Evolutionary conservation across 2,329 filamentous ascomycete species (phyloP).

Genomic region (Dryadomyces quercus-mongolicae): DNA sequence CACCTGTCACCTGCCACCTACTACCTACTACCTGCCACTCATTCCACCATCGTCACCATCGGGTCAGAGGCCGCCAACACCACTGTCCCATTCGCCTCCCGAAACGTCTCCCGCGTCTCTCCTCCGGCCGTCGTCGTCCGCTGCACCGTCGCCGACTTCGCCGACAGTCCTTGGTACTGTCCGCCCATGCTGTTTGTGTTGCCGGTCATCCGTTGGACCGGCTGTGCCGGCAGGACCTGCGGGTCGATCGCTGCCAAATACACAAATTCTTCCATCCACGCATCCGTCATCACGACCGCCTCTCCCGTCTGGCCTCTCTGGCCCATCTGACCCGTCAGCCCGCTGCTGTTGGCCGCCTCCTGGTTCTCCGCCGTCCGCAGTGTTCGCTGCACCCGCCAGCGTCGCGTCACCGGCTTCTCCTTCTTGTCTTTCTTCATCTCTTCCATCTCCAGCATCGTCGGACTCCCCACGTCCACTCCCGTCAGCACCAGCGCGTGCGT

Average conservation of each 20-base stretch:
- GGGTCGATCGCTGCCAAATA: not conserved
- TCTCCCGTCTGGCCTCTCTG: not conserved
- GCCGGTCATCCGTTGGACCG: not conserved
- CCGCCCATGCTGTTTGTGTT: not conserved
- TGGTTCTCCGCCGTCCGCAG: not conserved
- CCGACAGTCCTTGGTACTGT: not conserved
- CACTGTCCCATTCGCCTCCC: not conserved
- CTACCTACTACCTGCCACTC: not conserved
- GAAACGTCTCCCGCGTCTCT: not conserved
- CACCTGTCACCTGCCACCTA: not conserved
- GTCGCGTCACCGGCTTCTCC: not conserved
- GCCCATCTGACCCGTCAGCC: not conserved
- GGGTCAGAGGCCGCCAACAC: not conserved
- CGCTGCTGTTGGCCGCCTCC: no score
- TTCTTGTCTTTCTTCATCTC: not conserved
- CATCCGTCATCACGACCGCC: not conserved
- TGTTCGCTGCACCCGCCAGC: not conserved
- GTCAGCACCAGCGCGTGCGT: not conserved
- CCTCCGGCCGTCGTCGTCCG: not conserved
- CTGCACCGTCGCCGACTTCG: not conserved
- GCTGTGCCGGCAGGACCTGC: not conserved
- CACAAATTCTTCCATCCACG: constrained; percentile 1
- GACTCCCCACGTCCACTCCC: not conserved
- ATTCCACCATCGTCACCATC: not conserved
- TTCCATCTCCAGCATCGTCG: not conserved